A percentile compares a stretch with the other conserved stretches of the same genome.
phyloP scores from a whole-genome alignment of 176 grass and related monocot species.

The Avena eriantha region DNA sequence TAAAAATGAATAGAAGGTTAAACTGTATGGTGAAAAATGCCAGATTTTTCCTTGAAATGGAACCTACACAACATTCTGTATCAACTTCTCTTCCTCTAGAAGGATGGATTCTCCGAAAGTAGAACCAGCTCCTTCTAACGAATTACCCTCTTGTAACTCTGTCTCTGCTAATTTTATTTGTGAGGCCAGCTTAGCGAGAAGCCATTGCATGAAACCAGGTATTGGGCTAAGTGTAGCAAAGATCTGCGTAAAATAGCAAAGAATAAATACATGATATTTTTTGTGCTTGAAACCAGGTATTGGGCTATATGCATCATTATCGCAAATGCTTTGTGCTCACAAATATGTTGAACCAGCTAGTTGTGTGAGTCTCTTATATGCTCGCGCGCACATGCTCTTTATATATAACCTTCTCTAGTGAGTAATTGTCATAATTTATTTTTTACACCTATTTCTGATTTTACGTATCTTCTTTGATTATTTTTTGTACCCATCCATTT shows the following conservation, averaged over 20 bases:
- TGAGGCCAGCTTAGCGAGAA: constrained; percentile 78
- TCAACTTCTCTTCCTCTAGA: constrained; percentile 80
- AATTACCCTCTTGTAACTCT: constrained; percentile 45
- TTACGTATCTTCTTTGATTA: too few relatives aligned
- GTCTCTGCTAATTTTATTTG: constrained; percentile 77
- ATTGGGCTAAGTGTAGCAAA: constrained; percentile 93
- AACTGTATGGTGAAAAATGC: constrained; percentile 11
- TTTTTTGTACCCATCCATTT: too few relatives aligned
- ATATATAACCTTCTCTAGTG: too few relatives aligned
- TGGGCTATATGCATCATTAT: too few relatives aligned
- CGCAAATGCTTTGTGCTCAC: too few relatives aligned
- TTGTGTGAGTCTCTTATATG: too few relatives aligned
- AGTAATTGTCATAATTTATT: too few relatives aligned
- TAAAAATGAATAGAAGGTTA: constrained; percentile 20
- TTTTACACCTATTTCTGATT: too few relatives aligned
- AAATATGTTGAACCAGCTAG: too few relatives aligned
- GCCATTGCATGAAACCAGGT: constrained; percentile 96
- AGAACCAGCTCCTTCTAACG: constrained; percentile 45
- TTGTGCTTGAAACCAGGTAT: too few relatives aligned
- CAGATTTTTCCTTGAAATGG: constrained; percentile 26
- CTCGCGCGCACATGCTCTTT: too few relatives aligned
- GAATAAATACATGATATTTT: constrained; percentile 27
- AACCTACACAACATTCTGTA: constrained; percentile 68
- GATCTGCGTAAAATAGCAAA: constrained; percentile 54
- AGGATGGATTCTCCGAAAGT: constrained; percentile 84